A percentile compares a stretch with the other conserved stretches of the same genome.
phyloP scores from a whole-genome alignment of 768 basidiomycete genomes.

The Filobasidium wieringae region DNA sequence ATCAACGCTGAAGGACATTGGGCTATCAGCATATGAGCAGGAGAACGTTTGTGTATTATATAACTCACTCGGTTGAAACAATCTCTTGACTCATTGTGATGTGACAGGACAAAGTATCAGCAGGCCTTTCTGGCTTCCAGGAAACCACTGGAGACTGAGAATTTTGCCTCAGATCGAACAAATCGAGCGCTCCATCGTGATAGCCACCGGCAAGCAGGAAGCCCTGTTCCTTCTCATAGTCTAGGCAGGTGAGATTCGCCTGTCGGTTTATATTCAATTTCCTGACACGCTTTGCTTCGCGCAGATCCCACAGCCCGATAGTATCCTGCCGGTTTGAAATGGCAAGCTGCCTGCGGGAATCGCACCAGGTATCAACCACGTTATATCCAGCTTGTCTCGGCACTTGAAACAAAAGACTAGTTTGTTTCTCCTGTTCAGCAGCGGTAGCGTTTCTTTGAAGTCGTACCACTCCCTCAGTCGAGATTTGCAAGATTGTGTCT shows the following conservation, averaged over 20 bases:
- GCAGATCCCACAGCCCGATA: conserved; percentile 4
- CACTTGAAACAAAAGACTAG: neutral
- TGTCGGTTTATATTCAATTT: neutral
- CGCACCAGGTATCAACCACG: conserved; percentile 2
- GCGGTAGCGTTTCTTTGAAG: neutral
- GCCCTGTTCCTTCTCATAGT: conserved; percentile 6
- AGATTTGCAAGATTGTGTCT: neutral
- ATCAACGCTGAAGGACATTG: neutral
- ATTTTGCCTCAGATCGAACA: conserved; percentile 11
- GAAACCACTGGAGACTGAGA: neutral
- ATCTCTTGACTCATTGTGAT: conserved; percentile 10
- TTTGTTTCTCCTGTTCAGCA: neutral
- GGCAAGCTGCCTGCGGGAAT: neutral
- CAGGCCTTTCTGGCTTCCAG: neutral
- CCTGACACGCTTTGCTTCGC: neutral
- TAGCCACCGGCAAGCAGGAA: conserved; percentile 4
- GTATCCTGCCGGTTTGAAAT: neutral
- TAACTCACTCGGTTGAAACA: conserved; percentile 8
- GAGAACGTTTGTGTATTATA: neutral
- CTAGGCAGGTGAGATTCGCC: conserved; percentile 8
- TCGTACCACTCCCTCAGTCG: neutral
- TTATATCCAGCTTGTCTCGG: neutral
- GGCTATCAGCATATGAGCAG: neutral
- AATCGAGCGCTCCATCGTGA: neutral
- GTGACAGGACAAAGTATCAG: neutral